These are phyloP conservation scores for Teunomyces gatunensis DNA, from an alignment of 805 yeast genomes.

Conservation along the genomic window DNA sequence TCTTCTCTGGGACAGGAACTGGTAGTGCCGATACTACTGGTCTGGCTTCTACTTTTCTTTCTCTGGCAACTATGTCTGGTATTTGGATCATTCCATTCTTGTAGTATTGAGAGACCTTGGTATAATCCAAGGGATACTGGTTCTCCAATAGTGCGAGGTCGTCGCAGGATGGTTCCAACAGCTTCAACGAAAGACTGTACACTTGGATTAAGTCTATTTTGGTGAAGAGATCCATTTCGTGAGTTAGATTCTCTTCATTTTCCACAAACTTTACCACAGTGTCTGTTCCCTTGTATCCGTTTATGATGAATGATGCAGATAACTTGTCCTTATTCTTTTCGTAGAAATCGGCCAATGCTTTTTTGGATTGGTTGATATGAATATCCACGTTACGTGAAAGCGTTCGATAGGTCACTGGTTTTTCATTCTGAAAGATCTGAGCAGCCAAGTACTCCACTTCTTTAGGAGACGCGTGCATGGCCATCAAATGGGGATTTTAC, in stretches of 20 bases:
- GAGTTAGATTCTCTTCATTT: conserved; percentile 22
- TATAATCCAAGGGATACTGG: conserved; percentile 12
- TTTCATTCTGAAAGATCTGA: conserved; percentile 20
- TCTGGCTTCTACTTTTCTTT: not conserved
- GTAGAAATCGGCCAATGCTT: conserved; percentile 37
- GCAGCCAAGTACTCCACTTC: conserved; percentile 31
- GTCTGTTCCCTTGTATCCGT: conserved; percentile 28
- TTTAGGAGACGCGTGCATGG: conserved; percentile 28
- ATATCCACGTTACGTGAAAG: conserved; percentile 41
- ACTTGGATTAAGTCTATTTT: conserved; percentile 34
- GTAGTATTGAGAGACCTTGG: conserved; percentile 17
- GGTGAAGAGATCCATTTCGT: conserved; percentile 25
- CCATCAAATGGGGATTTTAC: conserved; percentile 15
- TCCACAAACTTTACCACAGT: conserved; percentile 19
- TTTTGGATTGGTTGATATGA: conserved; percentile 39
- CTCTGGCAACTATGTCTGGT: conserved; percentile 16
- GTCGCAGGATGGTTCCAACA: conserved; percentile 5
- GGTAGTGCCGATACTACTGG: not conserved
- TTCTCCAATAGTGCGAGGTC: conserved; percentile 21
- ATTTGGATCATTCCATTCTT: conserved; percentile 34
- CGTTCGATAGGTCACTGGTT: conserved; percentile 40
- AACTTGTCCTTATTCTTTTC: conserved; percentile 31
- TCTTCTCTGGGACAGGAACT: not conserved
- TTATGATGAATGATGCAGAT: conserved; percentile 40
- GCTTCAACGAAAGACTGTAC: conserved; percentile 30